A percentile compares a stretch with the other conserved stretches of the same genome.
Conservation (phyloP, 208 protist genomes). For the Acanthamoeba triangularis region DNA sequence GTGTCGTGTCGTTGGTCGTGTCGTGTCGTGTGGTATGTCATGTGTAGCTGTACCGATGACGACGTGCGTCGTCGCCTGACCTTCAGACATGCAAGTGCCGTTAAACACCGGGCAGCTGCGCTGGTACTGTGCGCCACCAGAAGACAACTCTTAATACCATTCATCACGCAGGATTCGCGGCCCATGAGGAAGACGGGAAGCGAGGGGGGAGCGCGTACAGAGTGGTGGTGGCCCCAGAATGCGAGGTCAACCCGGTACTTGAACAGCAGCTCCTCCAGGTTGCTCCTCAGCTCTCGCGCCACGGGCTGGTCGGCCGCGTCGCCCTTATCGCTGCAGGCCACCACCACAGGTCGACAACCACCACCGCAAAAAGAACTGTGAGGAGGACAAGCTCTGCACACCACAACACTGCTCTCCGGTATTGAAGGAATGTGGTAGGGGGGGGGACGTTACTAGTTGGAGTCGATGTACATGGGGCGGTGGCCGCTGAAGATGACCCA, state of each 20-base stretch:
- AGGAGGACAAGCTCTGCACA: no score
- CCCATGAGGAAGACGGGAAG: neutral
- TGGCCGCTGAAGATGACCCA: slow-evolving; percentile 87
- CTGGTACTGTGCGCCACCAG: neutral
- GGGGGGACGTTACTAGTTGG: no score
- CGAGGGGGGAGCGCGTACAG: neutral
- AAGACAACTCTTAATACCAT: neutral
- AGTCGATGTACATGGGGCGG: slow-evolving; percentile 85
- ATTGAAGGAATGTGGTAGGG: no score
- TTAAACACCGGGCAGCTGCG: slow-evolving; percentile 11
- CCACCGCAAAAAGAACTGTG: no score
- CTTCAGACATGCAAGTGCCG: neutral
- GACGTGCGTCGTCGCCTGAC: neutral
- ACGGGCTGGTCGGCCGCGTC: slow-evolving; percentile 19
- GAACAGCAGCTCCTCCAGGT: slow-evolving; percentile 20
- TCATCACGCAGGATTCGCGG: no score
- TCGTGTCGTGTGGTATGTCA: no score
- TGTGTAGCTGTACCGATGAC: slow-evolving; percentile 14
- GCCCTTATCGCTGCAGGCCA: neutral
- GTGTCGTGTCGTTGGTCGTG: no score
- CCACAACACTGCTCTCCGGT: no score
- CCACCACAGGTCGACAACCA: no score
- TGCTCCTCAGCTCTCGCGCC: slow-evolving; percentile 6
- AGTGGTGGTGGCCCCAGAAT: slow-evolving; percentile 64
- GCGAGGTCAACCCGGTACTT: slow-evolving; percentile 57